A percentile compares a stretch with the other conserved stretches of the same genome.
phyloP scores from a whole-genome alignment of 164 flowering plant genomes.

The Houttuynia cordata region DNA sequence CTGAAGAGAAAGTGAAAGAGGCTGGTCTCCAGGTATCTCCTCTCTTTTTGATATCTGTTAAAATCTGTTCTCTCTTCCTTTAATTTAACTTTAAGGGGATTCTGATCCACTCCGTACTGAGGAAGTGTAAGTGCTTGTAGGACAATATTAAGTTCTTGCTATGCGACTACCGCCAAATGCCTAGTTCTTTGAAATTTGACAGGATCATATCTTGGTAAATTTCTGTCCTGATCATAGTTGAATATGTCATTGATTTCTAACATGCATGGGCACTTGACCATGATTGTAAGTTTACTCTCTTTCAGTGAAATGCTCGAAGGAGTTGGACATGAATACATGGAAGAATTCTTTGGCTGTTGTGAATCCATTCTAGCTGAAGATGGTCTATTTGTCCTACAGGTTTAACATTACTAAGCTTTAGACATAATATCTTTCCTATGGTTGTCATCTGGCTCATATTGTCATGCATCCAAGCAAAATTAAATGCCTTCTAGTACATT shows the following conservation, averaged over 20 bases:
- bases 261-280: background rate
- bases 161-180: slow-evolving; percentile 80
- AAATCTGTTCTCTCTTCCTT: background rate
- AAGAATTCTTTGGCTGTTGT: slow-evolving; percentile 60
- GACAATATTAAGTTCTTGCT: slow-evolving; percentile 57
- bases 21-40: slow-evolving; percentile 67
- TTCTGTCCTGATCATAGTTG: background rate
- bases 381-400: slow-evolving; percentile 92
- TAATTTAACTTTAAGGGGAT: no score
- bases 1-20: slow-evolving; percentile 62
- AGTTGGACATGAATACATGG: slow-evolving; percentile 90
- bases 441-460: background rate
- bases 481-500: no score
- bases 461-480: no score
- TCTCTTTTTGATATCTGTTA: background rate
- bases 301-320: slow-evolving; percentile 89
- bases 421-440: background rate
- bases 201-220: slow-evolving; percentile 75
- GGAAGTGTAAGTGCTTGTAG: slow-evolving; percentile 19
- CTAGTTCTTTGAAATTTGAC: slow-evolving; percentile 41
- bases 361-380: slow-evolving; percentile 67
- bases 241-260: no score
- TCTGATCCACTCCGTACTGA: no score
- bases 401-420: slow-evolving; percentile 11
- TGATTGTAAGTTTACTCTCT: background rate